Conservation (phyloP, 2,329 filamentous ascomycete genomes). For the Camptophora hylomeconis region DNA sequence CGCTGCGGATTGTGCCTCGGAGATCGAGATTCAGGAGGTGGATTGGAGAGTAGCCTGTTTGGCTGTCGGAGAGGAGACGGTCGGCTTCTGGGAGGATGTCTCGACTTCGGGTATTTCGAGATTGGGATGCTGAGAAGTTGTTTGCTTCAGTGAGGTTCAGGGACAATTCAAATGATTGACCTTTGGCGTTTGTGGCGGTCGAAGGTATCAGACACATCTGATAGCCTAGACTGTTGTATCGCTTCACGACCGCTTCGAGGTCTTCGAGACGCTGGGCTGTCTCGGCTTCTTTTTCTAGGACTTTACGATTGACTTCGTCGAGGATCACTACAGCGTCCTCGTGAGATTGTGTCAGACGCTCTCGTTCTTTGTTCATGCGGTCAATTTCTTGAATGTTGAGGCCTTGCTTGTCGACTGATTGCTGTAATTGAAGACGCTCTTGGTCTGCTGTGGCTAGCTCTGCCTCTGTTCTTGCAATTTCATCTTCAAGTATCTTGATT, state of each 20-base stretch:
- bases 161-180: constrained; percentile 69
- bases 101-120: constrained; percentile 32
- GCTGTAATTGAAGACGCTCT: constrained; percentile 67
- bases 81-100: constrained; percentile 42
- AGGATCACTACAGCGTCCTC: constrained; percentile 62
- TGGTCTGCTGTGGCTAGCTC: constrained; percentile 71
- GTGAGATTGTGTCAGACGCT: constrained; percentile 79
- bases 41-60: constrained; percentile 68
- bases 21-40: constrained; percentile 76
- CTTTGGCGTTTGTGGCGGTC: constrained; percentile 74
- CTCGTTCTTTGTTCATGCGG: constrained; percentile 91
- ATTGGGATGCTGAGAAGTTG: constrained; percentile 57
- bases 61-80: constrained; percentile 66
- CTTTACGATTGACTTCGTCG: constrained; percentile 72
- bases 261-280: constrained; percentile 78
- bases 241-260: constrained; percentile 77
- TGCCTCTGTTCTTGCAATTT: constrained; percentile 63
- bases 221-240: constrained; percentile 89
- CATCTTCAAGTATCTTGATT: constrained; percentile 70
- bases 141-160: constrained; percentile 59
- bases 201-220: constrained; percentile 82
- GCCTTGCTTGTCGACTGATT: constrained; percentile 79
- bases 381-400: constrained; percentile 98
- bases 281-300: constrained; percentile 77
- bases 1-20: constrained; percentile 66